Evolutionary conservation across 2,329 filamentous ascomycete genomes (phyloP).

Genomic region (Colletotrichum falcatum): DNA sequence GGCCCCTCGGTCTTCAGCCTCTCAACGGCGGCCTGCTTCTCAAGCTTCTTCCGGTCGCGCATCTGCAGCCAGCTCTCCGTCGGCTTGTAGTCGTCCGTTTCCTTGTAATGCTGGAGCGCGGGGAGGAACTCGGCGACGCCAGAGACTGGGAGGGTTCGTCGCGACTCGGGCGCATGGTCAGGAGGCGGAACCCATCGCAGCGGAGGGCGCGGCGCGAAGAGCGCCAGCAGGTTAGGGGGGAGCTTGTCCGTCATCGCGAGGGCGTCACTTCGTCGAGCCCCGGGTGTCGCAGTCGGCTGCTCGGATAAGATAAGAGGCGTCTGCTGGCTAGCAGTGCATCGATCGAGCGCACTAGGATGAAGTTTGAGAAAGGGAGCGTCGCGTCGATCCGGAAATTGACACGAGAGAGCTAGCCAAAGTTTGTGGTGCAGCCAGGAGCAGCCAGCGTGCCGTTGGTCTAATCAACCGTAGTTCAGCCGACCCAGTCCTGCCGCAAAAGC

Average conservation of each 20-base stretch:
- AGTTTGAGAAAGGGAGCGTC: constrained; percentile 9
- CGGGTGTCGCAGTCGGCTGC: neutral
- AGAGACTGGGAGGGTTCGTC: constrained; percentile 77
- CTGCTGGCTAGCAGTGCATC: constrained; percentile 12
- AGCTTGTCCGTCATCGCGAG: constrained; percentile 92
- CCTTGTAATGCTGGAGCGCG: constrained; percentile 80
- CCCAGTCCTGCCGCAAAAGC: constrained; percentile 5
- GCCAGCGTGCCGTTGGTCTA: neutral
- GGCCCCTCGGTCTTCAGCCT: constrained; percentile 72
- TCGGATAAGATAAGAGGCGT: constrained; percentile 13
- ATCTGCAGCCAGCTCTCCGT: constrained; percentile 95
- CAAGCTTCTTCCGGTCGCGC: constrained; percentile 84
- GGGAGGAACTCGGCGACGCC: constrained; percentile 82
- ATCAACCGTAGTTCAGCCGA: constrained; percentile 28
- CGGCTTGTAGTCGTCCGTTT: constrained; percentile 79
- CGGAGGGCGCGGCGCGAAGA: constrained; percentile 94
- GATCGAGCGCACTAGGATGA: neutral
- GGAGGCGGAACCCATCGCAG: constrained; percentile 87
- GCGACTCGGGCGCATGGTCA: constrained; percentile 86
- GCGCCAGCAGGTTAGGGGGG: constrained; percentile 88
- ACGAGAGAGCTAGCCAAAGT: constrained; percentile 31
- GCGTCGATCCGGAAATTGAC: constrained; percentile 35
- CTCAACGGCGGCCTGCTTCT: constrained; percentile 79
- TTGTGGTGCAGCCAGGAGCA: constrained; percentile 34
- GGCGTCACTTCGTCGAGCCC: constrained; percentile 15